Conservation (phyloP, 2,329 filamentous ascomycete species). For the Chrysoporthe cubensis region DNA sequence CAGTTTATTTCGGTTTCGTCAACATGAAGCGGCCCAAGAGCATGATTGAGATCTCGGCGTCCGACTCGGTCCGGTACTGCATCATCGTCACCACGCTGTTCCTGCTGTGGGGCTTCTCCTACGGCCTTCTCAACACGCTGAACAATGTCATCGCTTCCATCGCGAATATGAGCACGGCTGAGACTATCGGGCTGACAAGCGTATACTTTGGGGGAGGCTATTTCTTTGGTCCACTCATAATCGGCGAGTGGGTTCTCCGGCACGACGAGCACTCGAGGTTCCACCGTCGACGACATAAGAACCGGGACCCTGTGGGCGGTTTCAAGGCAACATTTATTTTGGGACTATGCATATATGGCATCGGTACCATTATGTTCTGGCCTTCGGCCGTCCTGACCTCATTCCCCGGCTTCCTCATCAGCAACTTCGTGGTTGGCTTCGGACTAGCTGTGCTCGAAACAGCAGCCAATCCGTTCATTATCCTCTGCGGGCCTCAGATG, state of each 20-base stretch:
- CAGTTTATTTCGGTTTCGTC: conserved; percentile 76
- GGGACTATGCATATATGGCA: conserved; percentile 74
- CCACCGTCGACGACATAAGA: conserved; percentile 37
- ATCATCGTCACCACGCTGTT: conserved; percentile 79
- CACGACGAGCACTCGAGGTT: conserved; percentile 65
- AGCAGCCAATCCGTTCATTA: conserved; percentile 75
- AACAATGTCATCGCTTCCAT: conserved; percentile 72
- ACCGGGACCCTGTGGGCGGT: conserved; percentile 58
- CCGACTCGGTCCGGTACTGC: conserved; percentile 73
- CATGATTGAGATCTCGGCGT: conserved; percentile 66
- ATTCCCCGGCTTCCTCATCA: conserved; percentile 78
- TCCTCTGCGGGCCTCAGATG: conserved; percentile 72
- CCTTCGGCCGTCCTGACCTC: conserved; percentile 75
- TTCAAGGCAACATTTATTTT: conserved; percentile 82
- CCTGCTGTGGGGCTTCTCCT: conserved; percentile 88
- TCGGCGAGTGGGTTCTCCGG: conserved; percentile 72
- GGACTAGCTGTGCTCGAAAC: conserved; percentile 79
- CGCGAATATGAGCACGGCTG: conserved; percentile 61
- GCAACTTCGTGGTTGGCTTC: conserved; percentile 75
- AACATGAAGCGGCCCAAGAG: conserved; percentile 71
- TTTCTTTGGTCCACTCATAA: conserved; percentile 68
- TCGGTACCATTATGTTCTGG: conserved; percentile 85
- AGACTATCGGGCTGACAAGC: conserved; percentile 70
- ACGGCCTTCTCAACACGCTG: conserved; percentile 81
- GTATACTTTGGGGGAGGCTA: conserved; percentile 75